A percentile compares a stretch with the other conserved stretches of the same genome.
Conservation (phyloP, 2,329 filamentous ascomycete species). For the Hyphodiscus sp. region DNA sequence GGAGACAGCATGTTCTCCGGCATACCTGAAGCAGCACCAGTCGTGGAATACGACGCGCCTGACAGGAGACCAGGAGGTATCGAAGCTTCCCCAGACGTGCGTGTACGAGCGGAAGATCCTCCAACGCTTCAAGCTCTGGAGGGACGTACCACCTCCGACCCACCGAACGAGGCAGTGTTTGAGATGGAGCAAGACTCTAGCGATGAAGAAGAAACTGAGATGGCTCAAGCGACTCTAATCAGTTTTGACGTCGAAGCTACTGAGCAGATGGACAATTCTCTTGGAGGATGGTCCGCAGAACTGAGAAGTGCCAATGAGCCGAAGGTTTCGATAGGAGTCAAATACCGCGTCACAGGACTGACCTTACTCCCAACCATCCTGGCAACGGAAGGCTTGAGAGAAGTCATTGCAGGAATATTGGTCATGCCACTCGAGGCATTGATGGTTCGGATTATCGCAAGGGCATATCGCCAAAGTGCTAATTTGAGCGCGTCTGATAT, state of each 20-base stretch:
- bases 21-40: slow-evolving; percentile 10
- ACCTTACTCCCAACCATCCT: slow-evolving; percentile 30
- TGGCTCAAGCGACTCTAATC: slow-evolving; percentile 27
- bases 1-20: slow-evolving; percentile 26
- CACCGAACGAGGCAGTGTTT: background rate
- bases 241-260: slow-evolving; percentile 31
- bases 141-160: slow-evolving; percentile 20
- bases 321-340: slow-evolving; percentile 14
- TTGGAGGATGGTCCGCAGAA: slow-evolving; percentile 30
- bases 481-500: slow-evolving; percentile 17
- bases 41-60: slow-evolving; percentile 20
- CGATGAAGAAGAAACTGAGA: slow-evolving; percentile 28
- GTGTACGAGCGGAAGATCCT: slow-evolving; percentile 17
- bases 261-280: slow-evolving; percentile 12
- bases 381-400: slow-evolving; percentile 27
- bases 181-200: slow-evolving; percentile 20
- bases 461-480: slow-evolving; percentile 18
- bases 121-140: slow-evolving; percentile 28
- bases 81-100: background rate
- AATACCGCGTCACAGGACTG: slow-evolving; percentile 28
- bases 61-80: slow-evolving; percentile 10
- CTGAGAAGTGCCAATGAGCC: slow-evolving; percentile 29
- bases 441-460: slow-evolving; percentile 26
- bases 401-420: slow-evolving; percentile 23
- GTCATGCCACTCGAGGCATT: slow-evolving; percentile 28